phyloP scores from a whole-genome alignment of 2,329 filamentous ascomycete genomes.

The Diplodia corticola region DNA sequence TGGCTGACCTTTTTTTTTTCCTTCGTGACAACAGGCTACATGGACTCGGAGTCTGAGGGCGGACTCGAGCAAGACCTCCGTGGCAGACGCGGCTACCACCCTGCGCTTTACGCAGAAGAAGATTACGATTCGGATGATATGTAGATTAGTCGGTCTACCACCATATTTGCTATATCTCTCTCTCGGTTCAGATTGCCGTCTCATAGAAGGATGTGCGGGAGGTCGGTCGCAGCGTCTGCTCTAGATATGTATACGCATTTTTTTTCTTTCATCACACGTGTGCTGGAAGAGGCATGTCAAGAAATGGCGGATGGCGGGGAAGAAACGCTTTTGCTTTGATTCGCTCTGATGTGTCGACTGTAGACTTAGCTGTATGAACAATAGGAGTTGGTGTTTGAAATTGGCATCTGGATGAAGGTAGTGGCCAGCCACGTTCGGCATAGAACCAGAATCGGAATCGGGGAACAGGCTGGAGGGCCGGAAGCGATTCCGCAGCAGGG shows the following conservation, averaged over 20 bases:
- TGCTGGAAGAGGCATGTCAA: not conserved
- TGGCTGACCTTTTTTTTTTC: constrained; percentile 21
- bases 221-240: not conserved
- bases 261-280: not conserved
- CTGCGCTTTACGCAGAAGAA: constrained; percentile 70
- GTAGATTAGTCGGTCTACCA: not conserved
- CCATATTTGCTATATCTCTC: not conserved
- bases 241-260: not conserved
- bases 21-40: constrained; percentile 66
- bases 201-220: not conserved
- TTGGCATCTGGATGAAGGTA: no score
- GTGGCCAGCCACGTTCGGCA: no score
- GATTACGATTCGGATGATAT: constrained; percentile 72
- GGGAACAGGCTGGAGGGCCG: not conserved
- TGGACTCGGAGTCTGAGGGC: constrained; percentile 83
- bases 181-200: not conserved
- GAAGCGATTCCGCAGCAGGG: not conserved
- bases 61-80: constrained; percentile 88
- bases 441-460: no score
- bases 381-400: not conserved
- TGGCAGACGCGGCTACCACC: constrained; percentile 68
- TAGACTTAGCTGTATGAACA: not conserved
- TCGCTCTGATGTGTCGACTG: not conserved
- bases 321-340: not conserved
- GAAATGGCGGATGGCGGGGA: not conserved